phyloP scores from a whole-genome alignment of 441 rosid genomes.

The Pelargonium myrrhifolium region DNA sequence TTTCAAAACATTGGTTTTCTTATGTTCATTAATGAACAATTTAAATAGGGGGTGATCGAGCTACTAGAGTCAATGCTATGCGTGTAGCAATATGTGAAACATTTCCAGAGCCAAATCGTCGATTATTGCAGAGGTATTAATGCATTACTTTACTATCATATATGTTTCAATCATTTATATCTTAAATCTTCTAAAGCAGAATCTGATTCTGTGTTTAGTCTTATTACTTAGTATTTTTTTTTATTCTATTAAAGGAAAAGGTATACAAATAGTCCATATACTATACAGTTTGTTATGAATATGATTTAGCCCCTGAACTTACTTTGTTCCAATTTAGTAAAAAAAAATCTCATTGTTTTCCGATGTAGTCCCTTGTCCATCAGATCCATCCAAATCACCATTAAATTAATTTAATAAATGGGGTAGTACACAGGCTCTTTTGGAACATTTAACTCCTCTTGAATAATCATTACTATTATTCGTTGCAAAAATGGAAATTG shows the following conservation, averaged over 20 bases:
- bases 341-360: too few relatives aligned
- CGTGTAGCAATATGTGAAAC: conserved; percentile 83
- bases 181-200: neutral
- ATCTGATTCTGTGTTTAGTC: neutral
- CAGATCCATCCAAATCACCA: too few relatives aligned
- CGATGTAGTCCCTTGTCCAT: too few relatives aligned
- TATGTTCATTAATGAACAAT: conserved; percentile 16
- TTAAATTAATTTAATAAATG: too few relatives aligned
- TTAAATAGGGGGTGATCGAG: conserved; percentile 59
- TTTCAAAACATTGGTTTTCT: conserved; percentile 15
- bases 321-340: too few relatives aligned
- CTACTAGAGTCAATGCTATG: conserved; percentile 68
- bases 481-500: neutral
- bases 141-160: neutral
- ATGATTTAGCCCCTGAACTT: too few relatives aligned
- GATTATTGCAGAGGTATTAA: conserved; percentile 77
- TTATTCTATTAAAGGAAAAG: neutral
- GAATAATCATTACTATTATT: neutral
- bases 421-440: too few relatives aligned
- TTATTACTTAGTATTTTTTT: neutral
- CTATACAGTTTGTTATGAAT: too few relatives aligned
- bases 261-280: too few relatives aligned
- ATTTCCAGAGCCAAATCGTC: conserved; percentile 99
- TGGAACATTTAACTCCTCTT: too few relatives aligned
- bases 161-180: neutral